A percentile compares a stretch with the other conserved stretches of the same genome.
phyloP scores from a whole-genome alignment of 352 stramenopile species.

The Blastocystis sp. region DNA sequence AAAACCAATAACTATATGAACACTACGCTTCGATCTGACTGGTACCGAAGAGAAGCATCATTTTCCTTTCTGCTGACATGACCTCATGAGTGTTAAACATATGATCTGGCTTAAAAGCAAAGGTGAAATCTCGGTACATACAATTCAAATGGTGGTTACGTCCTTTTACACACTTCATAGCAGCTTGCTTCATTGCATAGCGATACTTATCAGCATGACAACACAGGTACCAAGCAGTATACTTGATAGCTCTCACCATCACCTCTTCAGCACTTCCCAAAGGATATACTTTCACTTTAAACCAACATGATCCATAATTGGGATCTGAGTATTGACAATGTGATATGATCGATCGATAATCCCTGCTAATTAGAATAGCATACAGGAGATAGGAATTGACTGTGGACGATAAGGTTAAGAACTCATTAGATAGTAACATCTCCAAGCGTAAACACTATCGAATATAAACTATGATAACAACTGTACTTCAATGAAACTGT shows the following conservation, averaged over 20 bases:
- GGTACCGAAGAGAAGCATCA: constrained; percentile 1
- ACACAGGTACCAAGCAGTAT: neutral
- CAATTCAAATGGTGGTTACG: neutral
- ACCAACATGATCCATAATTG: constrained; percentile 10
- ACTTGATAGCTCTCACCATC: neutral
- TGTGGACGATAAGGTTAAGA: neutral
- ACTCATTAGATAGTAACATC: neutral
- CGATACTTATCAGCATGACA: constrained; percentile 2
- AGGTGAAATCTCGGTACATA: neutral
- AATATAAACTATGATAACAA: too few relatives aligned
- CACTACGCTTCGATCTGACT: constrained; percentile 5
- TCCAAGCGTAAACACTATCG: neutral
- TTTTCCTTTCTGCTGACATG: neutral
- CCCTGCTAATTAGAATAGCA: neutral
- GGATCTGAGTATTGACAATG: constrained; percentile 1
- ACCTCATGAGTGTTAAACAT: neutral
- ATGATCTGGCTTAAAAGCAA: neutral
- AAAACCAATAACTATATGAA: too few relatives aligned
- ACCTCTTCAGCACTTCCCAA: neutral
- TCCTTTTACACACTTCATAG: neutral
- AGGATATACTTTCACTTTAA: neutral
- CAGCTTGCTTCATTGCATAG: neutral
- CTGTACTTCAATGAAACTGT: constrained; percentile 78
- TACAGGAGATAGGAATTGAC: neutral
- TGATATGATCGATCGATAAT: neutral